Evolutionary conservation across 2,329 filamentous ascomycete genomes (phyloP).

Genomic region (Colletotrichum phormii): DNA sequence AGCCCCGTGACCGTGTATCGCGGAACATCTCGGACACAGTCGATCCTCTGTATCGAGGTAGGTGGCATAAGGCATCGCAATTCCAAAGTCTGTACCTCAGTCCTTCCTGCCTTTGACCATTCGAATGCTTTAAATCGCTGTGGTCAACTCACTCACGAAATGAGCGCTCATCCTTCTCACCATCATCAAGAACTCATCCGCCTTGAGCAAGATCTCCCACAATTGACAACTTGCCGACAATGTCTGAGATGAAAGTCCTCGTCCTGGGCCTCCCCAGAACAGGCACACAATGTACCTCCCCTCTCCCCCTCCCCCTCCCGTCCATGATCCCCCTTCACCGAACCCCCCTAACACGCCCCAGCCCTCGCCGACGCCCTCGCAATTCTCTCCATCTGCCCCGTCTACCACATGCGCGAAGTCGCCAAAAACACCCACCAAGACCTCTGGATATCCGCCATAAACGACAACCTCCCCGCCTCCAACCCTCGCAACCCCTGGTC

Average conservation of each 20-base stretch:
- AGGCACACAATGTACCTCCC: conserved; percentile 45
- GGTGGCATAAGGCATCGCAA: background rate
- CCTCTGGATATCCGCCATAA: conserved; percentile 48
- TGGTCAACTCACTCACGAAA: background rate
- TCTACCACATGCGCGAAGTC: conserved; percentile 50
- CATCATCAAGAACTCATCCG: background rate
- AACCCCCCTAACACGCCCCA: conserved; percentile 12
- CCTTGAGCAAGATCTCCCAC: background rate
- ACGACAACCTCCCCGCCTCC: conserved; percentile 45
- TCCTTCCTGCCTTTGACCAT: background rate
- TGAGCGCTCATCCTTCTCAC: background rate
- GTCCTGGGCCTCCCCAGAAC: conserved; percentile 48
- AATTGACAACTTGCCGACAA: background rate
- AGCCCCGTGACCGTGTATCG: background rate
- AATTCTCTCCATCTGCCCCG: conserved; percentile 44
- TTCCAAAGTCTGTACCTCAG: background rate
- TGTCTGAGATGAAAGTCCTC: conserved; percentile 45
- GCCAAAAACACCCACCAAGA: conserved; percentile 46
- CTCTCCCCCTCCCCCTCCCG: background rate
- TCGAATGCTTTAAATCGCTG: background rate
- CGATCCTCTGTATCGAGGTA: background rate
- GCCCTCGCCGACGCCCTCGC: conserved; percentile 46
- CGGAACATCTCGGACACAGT: background rate
- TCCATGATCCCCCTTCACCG: background rate
- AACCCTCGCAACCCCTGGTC: conserved; percentile 40